Conservation (phyloP, 2,329 filamentous ascomycete species). For the Purpureocillium lavendulum region DNA sequence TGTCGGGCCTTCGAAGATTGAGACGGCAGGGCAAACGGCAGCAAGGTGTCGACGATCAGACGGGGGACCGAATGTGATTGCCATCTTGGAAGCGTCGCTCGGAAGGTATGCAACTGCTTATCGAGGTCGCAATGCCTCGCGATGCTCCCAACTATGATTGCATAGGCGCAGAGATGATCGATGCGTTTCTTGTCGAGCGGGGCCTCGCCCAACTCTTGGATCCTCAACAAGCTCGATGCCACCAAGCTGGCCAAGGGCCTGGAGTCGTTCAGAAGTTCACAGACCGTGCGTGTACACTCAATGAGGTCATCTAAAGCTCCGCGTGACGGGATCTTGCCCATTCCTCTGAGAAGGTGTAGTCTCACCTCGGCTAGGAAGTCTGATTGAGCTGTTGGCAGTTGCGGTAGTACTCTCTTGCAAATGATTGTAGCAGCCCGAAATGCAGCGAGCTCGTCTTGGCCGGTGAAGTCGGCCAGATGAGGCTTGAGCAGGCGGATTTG, state of each 20-base stretch:
- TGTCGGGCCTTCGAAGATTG: slow-evolving; percentile 64
- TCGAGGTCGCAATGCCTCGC: slow-evolving; percentile 90
- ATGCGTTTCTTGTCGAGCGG: slow-evolving; percentile 41
- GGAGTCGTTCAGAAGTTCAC: slow-evolving; percentile 63
- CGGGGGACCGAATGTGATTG: slow-evolving; percentile 66
- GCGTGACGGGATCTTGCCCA: slow-evolving; percentile 59
- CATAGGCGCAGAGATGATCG: slow-evolving; percentile 57
- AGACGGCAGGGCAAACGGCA: slow-evolving; percentile 64
- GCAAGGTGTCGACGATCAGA: slow-evolving; percentile 72
- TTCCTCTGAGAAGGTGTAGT: slow-evolving; percentile 62
- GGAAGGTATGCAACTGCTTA: slow-evolving; percentile 57
- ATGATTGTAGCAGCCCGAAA: slow-evolving; percentile 89
- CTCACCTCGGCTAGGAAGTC: slow-evolving; percentile 72
- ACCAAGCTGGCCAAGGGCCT: slow-evolving; percentile 63
- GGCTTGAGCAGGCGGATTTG: no score
- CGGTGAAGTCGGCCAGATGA: no score
- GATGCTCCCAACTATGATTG: slow-evolving; percentile 76
- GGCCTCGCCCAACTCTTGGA: slow-evolving; percentile 35
- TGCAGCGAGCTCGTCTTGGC: slow-evolving; percentile 67
- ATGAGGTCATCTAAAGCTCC: slow-evolving; percentile 79
- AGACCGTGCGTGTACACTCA: slow-evolving; percentile 85
- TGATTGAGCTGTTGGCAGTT: slow-evolving; percentile 68
- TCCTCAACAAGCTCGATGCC: slow-evolving; percentile 58
- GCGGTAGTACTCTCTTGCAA: slow-evolving; percentile 80
- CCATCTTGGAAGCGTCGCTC: slow-evolving; percentile 54